Base-by-base conservation (phyloP, 2,329 filamentous ascomycete species). In the Aspergillus udagawae region DNA sequence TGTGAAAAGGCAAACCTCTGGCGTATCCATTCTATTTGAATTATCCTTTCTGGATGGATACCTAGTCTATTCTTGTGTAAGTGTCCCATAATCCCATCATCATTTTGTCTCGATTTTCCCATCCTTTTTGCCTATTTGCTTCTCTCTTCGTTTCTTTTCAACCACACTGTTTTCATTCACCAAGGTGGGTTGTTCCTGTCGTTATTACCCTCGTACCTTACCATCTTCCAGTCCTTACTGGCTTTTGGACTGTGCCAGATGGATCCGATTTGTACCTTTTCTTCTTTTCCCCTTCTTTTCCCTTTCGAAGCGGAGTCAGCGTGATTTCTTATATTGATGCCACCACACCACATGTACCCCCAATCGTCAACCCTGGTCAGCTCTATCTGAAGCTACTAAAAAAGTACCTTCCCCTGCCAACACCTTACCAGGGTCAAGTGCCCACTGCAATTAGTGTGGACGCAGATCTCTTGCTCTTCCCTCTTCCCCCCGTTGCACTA, bases 1-100 rank as follows among this genome's bases (percentile, higher is more conserved):
- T 51, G 32, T 53, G 50, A 53, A 51, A 58, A 48, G 49, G 53
- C 54, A 61, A 57, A 55, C 59, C 38, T 49, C 49, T 41, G 54
- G 28, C 41, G 51, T 57, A 55, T 57, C 55, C 42, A 21, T 23
- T 10, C 9, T 9, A 10, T 20, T 23, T 14, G 5, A 17, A 45
- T 45, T 45, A 21, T 20, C 42, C 42, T 45, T 20, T 23, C 42
- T 45, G 17, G 42, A 8, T 45, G 7, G 42, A 8, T 45, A 45
- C 17, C 42, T 45, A 45, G n/a, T 14, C n/a, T 20, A 9, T 23
- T 45, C 42, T 57, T 45, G 57, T 54, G 59, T 41, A 50, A 50
- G 49, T 53, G 41, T 54, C 32, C 32, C 12, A 35, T 14, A 12
- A 35, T 35, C 56, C 52, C 49, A 53, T 55, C 32, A 17, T 52